phyloP scores from a whole-genome alignment of 1,284 basidiomycete species.

The Apiotrichum sp. region DNA sequence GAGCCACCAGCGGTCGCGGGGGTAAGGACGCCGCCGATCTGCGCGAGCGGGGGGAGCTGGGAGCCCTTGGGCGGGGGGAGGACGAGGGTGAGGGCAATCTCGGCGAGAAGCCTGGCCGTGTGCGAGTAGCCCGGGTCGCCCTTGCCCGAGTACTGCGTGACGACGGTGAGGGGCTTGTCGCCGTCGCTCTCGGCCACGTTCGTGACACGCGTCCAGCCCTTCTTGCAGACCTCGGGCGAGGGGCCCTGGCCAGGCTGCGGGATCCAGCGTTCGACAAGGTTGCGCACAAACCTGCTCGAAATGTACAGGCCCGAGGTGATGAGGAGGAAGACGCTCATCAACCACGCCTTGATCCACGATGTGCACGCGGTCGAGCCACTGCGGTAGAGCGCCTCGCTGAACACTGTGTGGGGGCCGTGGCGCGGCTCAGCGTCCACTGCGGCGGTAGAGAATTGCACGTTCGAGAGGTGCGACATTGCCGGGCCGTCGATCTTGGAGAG shows the following conservation, averaged over 20 bases:
- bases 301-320: constrained; percentile 36
- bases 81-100: constrained; percentile 64
- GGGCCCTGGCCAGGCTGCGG: constrained; percentile 61
- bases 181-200: constrained; percentile 54
- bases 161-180: constrained; percentile 50
- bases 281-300: constrained; percentile 37
- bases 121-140: constrained; percentile 76
- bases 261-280: constrained; percentile 48
- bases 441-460: neutral
- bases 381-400: constrained; percentile 54
- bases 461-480: constrained; percentile 1
- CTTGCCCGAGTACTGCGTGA: constrained; percentile 59
- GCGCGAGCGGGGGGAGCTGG: constrained; percentile 55
- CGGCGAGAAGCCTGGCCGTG: constrained; percentile 67
- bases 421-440: constrained; percentile 15
- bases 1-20: constrained; percentile 70
- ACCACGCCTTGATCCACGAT: constrained; percentile 9
- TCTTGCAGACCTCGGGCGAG: constrained; percentile 43
- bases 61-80: constrained; percentile 49
- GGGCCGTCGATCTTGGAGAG: constrained; percentile 51
- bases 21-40: constrained; percentile 68
- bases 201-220: constrained; percentile 56
- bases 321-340: constrained; percentile 15
- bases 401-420: constrained; percentile 64
- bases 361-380: neutral